Evolutionary conservation across 345 rosid species (phyloP).

Genomic region (Eucalyptus regnans): DNA sequence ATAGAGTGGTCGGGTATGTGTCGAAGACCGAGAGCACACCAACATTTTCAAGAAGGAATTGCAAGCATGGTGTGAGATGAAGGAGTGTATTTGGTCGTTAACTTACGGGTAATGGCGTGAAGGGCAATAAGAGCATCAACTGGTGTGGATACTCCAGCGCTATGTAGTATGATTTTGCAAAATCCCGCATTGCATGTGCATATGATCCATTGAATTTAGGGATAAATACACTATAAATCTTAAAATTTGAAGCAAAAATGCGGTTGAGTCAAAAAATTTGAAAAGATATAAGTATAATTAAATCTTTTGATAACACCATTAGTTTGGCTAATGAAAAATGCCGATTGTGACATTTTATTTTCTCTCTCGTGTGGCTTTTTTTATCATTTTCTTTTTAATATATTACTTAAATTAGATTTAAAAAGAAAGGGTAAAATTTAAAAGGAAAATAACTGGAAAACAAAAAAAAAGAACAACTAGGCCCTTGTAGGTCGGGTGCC

Average conservation of each 20-base stretch:
- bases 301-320: too few relatives aligned
- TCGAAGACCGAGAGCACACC: background rate
- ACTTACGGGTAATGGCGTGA: background rate
- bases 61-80: background rate
- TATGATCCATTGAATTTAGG: background rate
- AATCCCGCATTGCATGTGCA: background rate
- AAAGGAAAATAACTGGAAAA: too few relatives aligned
- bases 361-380: too few relatives aligned
- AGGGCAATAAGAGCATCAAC: background rate
- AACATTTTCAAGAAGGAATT: background rate
- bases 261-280: fast-evolving
- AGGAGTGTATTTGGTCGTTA: background rate
- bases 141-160: background rate
- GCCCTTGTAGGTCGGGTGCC: fast-evolving
- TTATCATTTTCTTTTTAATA: too few relatives aligned
- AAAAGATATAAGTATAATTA: too few relatives aligned
- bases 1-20: background rate
- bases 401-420: too few relatives aligned
- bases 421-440: too few relatives aligned
- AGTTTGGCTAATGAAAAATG: too few relatives aligned
- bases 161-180: background rate
- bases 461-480: too few relatives aligned
- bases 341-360: too few relatives aligned
- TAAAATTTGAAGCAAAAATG: too few relatives aligned
- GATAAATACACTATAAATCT: too few relatives aligned